phyloP scores from a whole-genome alignment of 2,329 filamentous ascomycete species.

The Neodidymelliopsis sp. region DNA sequence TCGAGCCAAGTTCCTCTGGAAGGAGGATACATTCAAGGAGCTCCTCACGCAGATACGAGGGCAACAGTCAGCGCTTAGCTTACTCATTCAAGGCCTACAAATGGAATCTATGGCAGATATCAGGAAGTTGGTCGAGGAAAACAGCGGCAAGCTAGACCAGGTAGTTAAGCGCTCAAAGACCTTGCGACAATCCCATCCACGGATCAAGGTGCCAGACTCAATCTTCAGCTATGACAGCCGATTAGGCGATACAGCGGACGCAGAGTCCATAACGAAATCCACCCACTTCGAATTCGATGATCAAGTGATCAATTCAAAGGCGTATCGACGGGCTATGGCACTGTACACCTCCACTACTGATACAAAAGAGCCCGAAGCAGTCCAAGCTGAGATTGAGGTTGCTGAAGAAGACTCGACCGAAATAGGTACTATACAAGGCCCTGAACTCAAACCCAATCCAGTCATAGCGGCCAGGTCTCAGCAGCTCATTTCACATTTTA shows the following conservation, averaged over 20 bases:
- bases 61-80: conserved; percentile 41
- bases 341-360: conserved; percentile 18
- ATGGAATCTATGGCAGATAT: conserved; percentile 47
- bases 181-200: conserved; percentile 37
- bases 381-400: conserved; percentile 5
- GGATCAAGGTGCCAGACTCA: conserved; percentile 38
- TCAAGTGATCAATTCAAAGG: conserved; percentile 41
- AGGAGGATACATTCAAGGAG: conserved; percentile 46
- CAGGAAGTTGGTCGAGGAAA: conserved; percentile 38
- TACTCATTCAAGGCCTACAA: conserved; percentile 46
- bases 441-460: conserved; percentile 1
- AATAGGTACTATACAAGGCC: conserved; percentile 14
- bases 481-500: conserved; percentile 6
- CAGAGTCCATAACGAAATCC: conserved; percentile 28
- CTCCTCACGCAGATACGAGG: conserved; percentile 45
- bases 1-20: conserved; percentile 39
- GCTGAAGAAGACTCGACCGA: conserved; percentile 21
- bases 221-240: conserved; percentile 24
- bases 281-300: conserved; percentile 45
- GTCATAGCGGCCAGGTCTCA: conserved; percentile 2
- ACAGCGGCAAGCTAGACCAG: conserved; percentile 36
- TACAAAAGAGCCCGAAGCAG: background rate
- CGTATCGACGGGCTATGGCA: conserved; percentile 42
- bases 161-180: conserved; percentile 37
- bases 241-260: conserved; percentile 17